Base-by-base conservation (phyloP, 2,329 filamentous ascomycete species). In the Pseudogymnoascus sp. region DNA sequence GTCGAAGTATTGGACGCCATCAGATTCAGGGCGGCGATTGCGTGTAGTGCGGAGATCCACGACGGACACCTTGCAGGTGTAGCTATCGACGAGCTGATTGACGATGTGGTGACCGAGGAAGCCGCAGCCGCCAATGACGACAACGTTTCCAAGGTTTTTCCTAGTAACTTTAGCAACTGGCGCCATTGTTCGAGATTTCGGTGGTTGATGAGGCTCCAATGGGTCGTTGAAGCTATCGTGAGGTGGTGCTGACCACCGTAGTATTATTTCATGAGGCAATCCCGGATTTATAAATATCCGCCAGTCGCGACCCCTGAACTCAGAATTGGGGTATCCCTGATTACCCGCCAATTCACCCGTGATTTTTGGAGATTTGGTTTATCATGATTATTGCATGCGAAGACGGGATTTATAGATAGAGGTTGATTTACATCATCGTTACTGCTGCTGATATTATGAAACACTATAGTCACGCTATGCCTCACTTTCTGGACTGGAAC, bases 51-150 rank as follows among this genome's bases (percentile, higher is more conserved):
- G 83, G 67, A 93, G 80, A 75, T 93, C 90, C 69, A 93, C 77
- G 16, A 90, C 89, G 58, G 86, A 83, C 41, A 93, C 84, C 66
- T 81, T 77, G 64, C 75, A 76, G 65, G 78, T 80, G 52, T 79
- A 79, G 72, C 79, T 85, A 74, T 84, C 82, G 71, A 90, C 80
- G 63, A 91, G 81, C 71, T 90, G 82, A 75, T 87, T 84, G 72
- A 93, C 88, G 69, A 93, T 88, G 77, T 93, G 89, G 77, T 90
- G 88, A 73, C 90, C 90, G 14, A 95, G 82, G 77, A 95, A 93
- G 67, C 90, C 90, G 73, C 90, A 93, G 73, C 90, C 90, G 71
- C 90, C 90, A 68, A 93, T 86, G 68, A 95, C 87, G 68, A 93
- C 81, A 70, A 92, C 88, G 67, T 82, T 85, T 72, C 89, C 89